Percentiles rank a stretch among this genome's conserved stretches.
phyloP scores from a whole-genome alignment of 108 stramenopile genomes.

The Pseudonitzschia multiseries region DNA sequence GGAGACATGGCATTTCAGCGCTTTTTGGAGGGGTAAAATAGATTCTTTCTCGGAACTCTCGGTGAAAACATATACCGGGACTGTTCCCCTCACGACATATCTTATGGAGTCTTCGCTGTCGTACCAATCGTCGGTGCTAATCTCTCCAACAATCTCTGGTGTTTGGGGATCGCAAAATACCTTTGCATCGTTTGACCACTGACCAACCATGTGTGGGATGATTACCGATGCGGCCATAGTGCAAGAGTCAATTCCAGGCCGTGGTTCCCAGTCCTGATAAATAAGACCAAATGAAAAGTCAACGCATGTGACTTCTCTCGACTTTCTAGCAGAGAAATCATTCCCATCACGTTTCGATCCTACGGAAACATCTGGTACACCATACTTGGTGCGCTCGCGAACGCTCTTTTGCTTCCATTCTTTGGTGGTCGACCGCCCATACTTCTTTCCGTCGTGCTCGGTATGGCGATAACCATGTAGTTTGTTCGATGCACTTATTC shows the following conservation, averaged over 20 bases:
- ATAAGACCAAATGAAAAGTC: slow-evolving; percentile 9
- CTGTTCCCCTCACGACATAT: slow-evolving; percentile 1
- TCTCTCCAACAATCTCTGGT: slow-evolving; percentile 7
- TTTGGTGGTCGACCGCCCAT: neutral
- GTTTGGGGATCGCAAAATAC: slow-evolving; percentile 1
- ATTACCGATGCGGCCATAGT: neutral
- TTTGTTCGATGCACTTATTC: slow-evolving; percentile 5
- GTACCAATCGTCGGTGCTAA: slow-evolving; percentile 3
- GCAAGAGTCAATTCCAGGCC: neutral
- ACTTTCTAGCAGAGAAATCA: slow-evolving; percentile 8
- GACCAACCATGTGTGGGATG: neutral
- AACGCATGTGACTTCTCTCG: neutral
- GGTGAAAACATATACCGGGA: neutral
- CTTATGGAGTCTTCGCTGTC: neutral
- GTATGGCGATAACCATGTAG: slow-evolving; percentile 7
- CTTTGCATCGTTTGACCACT: slow-evolving; percentile 13
- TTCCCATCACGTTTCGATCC: neutral
- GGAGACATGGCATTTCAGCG: neutral
- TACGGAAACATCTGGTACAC: neutral
- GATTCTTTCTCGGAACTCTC: neutral
- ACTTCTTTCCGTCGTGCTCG: slow-evolving; percentile 2
- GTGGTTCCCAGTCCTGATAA: neutral
- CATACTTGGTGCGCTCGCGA: neutral
- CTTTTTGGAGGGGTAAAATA: neutral
- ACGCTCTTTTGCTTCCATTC: neutral